Evolutionary conservation across 73 alveolate species (phyloP), one percentile per base, ranked within the genome.

Genomic region (Tetrahymena elliotti): DNA sequence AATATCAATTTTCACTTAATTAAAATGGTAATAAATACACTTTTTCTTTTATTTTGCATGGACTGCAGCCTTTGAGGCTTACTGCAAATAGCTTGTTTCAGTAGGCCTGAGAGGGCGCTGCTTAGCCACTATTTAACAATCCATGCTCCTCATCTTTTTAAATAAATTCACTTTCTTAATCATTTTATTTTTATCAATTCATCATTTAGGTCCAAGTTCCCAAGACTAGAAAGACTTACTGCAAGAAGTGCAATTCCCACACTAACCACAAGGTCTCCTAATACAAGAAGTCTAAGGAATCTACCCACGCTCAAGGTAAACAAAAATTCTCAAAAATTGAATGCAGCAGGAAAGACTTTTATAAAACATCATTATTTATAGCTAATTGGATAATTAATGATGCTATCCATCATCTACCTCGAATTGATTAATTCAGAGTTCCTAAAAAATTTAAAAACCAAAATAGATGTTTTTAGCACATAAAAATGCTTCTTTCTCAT

Each of bases 271-370:
- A 97, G 96, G 99, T 97, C 54, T 94, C 99, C 93, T 96, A 97
- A 52, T 97, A 97, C 98, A 97, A 97, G 98, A 97, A 97, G 95
- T 98, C 98, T 92, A 97, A 97, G 97, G 99, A 97, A 95, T 96
- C 98, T 93, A 94, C 96, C 41, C 95, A 84, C 93, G 98, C 97
- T 83, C 97, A 97, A 96, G 99, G 88, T 68, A 68, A n/a, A n/a
- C 88, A 27, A n/a, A 27, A 31, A 18, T 68, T 1, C 24, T 1
- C 24, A 18, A 27, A 68, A 68, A 68, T 31, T 18, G 82, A 47
- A 41, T 18, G 82, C 82, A 47, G 82, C 82, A 47, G 82, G 82
- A 47, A 47, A 12, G 82, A 8, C 82, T 47, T 47, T n/a, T n/a
- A n/a, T n/a, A n/a, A n/a, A n/a, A n/a, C n/a, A n/a, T n/a, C n/a